Conservation (phyloP, 2,329 filamentous ascomycete species). For the Ophiocordyceps camponoti-floridani region DNA sequence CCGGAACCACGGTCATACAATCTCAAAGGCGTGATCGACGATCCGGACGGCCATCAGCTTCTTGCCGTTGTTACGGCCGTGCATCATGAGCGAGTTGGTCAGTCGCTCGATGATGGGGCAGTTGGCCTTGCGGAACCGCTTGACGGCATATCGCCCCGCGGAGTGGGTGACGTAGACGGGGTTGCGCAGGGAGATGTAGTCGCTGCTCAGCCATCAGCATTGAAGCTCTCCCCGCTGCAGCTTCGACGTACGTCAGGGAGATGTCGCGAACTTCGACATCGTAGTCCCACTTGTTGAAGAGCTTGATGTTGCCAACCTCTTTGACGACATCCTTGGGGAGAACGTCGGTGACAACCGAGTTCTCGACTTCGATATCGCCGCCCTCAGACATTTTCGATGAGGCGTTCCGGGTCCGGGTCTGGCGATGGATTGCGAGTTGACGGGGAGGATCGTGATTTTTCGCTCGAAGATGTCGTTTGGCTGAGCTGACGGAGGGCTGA, state of each 20-base stretch:
- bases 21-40: constrained; percentile 97
- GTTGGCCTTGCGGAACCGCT: constrained; percentile 99
- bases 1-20: constrained; percentile 42
- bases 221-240: not conserved
- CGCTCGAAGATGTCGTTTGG: constrained; percentile 1
- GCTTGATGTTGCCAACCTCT: constrained; percentile 84
- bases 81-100: constrained; percentile 99
- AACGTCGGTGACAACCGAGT: constrained; percentile 55
- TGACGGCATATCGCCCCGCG: constrained; percentile 93
- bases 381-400: constrained; percentile 70
- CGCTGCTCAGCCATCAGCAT: constrained; percentile 39
- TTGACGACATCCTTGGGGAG: constrained; percentile 85
- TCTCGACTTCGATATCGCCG: constrained; percentile 87
- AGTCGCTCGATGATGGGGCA: constrained; percentile 99
- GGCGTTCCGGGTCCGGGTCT: constrained; percentile 17
- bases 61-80: constrained; percentile 99
- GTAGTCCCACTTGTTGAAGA: constrained; percentile 96
- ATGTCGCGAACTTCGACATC: constrained; percentile 99
- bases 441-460: constrained; percentile 20
- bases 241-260: constrained; percentile 72
- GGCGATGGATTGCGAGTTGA: constrained; percentile 18
- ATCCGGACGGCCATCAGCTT: constrained; percentile 99
- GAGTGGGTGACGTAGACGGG: constrained; percentile 99
- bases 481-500: constrained; percentile 11
- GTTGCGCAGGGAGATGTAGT: constrained; percentile 98